These are phyloP conservation scores for Ophiostoma quercus DNA, from an alignment of 2,329 filamentous ascomycete species.

Conservation along the genomic window DNA sequence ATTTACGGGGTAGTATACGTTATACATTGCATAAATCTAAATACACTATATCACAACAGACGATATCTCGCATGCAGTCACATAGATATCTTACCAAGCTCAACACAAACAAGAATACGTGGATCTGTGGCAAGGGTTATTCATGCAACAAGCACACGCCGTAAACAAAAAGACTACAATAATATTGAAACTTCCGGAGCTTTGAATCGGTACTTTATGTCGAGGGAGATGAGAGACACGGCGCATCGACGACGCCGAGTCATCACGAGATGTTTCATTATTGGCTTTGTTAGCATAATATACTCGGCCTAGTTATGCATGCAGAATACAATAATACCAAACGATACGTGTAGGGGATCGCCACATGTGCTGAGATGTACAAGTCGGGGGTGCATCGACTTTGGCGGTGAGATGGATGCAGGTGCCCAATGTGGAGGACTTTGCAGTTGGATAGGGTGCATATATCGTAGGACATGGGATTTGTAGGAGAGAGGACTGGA, in stretches of 20 bases:
- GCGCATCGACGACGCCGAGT: background rate
- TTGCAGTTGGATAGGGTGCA: background rate
- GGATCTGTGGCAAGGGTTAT: background rate
- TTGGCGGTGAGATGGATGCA: slow-evolving; percentile 14
- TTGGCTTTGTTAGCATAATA: background rate
- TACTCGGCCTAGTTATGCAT: background rate
- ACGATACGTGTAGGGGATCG: background rate
- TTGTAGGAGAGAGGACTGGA: background rate
- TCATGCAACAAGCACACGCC: background rate
- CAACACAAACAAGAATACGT: background rate
- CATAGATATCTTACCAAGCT: background rate
- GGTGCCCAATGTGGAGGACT: slow-evolving; percentile 16
- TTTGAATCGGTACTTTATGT: slow-evolving; percentile 1
- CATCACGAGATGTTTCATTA: background rate
- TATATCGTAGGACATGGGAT: background rate
- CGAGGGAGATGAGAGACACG: slow-evolving; percentile 7
- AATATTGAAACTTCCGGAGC: background rate
- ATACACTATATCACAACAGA: background rate
- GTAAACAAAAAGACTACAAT: too few relatives aligned
- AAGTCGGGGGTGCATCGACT: slow-evolving; percentile 12
- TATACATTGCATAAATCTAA: background rate
- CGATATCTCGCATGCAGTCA: background rate
- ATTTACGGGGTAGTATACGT: background rate
- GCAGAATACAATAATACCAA: background rate
- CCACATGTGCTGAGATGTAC: slow-evolving; percentile 9